A percentile compares a stretch with the other conserved stretches of the same genome.
Conservation (phyloP, 768 basidiomycete genomes). For the Auriscalpium orientale region DNA sequence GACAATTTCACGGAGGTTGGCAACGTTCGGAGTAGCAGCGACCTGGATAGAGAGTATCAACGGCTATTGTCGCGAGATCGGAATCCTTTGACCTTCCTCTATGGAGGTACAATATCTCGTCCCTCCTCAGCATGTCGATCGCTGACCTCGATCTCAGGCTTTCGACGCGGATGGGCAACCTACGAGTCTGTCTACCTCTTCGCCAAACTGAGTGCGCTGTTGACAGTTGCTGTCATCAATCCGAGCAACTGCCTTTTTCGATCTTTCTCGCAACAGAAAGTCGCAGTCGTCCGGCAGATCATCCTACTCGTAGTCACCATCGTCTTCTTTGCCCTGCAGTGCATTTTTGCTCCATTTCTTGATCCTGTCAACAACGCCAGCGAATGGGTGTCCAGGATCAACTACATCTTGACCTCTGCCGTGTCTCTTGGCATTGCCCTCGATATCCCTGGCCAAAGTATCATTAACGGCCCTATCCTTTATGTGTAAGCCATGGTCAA, state of each 20-base stretch:
- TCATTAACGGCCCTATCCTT: constrained; percentile 56
- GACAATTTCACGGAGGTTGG: constrained; percentile 71
- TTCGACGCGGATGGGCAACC: constrained; percentile 61
- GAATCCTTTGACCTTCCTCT: constrained; percentile 66
- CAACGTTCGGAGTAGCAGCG: constrained; percentile 41
- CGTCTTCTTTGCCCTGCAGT: constrained; percentile 56
- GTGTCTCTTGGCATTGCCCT: constrained; percentile 59
- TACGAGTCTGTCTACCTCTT: constrained; percentile 60
- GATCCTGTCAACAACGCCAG: constrained; percentile 69
- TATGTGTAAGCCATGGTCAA: constrained; percentile 42
- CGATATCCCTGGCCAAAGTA: constrained; percentile 43
- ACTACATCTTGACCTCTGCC: constrained; percentile 58
- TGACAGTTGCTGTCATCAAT: constrained; percentile 60
- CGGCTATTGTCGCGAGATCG: constrained; percentile 53
- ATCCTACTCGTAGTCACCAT: constrained; percentile 49
- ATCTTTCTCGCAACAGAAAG: constrained; percentile 36
- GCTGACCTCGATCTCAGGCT: constrained; percentile 35
- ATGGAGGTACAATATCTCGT: constrained; percentile 42
- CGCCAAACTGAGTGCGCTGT: constrained; percentile 60
- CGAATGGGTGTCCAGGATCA: constrained; percentile 65
- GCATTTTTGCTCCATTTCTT: constrained; percentile 52
- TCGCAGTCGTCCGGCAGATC: constrained; percentile 53
- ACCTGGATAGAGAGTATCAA: constrained; percentile 67
- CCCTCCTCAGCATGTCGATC: not conserved
- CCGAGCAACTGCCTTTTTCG: constrained; percentile 71